Percentiles rank a stretch among this genome's conserved stretches.
Evolutionary conservation across 495 filamentous ascomycete genomes (phyloP).

Genomic region (Xylaria sp.): DNA sequence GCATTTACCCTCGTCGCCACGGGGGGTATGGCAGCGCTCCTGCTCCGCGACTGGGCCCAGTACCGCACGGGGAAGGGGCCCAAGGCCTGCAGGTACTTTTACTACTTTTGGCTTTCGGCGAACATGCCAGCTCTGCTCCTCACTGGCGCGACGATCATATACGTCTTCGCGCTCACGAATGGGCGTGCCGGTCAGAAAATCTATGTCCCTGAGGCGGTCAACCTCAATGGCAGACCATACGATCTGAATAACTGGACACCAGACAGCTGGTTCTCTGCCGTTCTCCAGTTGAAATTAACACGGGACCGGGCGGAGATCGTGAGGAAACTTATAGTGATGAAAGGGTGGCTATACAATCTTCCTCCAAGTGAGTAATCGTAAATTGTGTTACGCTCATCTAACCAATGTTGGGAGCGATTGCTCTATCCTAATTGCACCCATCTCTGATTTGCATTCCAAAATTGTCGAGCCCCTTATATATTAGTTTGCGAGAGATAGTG

Average conservation of each 20-base stretch:
- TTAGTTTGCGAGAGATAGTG: neutral
- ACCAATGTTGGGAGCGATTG: too few species aligned
- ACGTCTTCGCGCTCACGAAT: slow-evolving; percentile 54
- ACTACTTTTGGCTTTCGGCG: slow-evolving; percentile 50
- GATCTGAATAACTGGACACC: slow-evolving; percentile 58
- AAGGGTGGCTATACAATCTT: slow-evolving; percentile 62
- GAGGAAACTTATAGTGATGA: slow-evolving; percentile 52
- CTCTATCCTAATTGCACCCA: neutral
- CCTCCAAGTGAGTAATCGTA: slow-evolving; percentile 40
- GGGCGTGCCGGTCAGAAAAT: slow-evolving; percentile 52
- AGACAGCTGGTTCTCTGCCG: slow-evolving; percentile 61
- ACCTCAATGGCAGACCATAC: slow-evolving; percentile 49
- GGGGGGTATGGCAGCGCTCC: slow-evolving; percentile 51
- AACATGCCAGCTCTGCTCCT: slow-evolving; percentile 54
- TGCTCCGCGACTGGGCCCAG: slow-evolving; percentile 37
- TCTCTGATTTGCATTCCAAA: neutral
- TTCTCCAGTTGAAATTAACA: slow-evolving; percentile 54
- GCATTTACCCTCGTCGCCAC: slow-evolving; percentile 57
- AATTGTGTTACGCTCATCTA: neutral
- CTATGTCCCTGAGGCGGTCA: slow-evolving; percentile 41
- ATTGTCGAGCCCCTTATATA: neutral
- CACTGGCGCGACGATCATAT: slow-evolving; percentile 52
- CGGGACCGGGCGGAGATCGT: slow-evolving; percentile 45
- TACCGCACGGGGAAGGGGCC: slow-evolving; percentile 31
- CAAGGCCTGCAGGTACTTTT: slow-evolving; percentile 34